Base-by-base conservation (phyloP, 2,329 filamentous ascomycete genomes). In the Phialophora expanda region DNA sequence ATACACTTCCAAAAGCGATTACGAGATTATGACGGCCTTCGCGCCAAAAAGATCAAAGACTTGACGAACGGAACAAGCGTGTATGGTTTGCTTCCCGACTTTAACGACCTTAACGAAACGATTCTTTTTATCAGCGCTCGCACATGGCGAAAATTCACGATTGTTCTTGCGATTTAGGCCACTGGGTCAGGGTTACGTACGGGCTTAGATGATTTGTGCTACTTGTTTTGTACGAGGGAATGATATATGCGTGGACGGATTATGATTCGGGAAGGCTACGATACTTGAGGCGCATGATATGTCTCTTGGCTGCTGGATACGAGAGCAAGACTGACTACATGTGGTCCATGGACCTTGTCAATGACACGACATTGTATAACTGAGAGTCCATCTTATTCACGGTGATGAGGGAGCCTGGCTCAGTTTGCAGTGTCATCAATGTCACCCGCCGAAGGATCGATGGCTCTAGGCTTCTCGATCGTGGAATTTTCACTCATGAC, bases 71-170 rank as follows among this genome's bases (percentile, higher is more conserved):
- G 63, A 68, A 70, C 66, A 70, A 68, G 64, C 68, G 64, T 61
- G 66, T 61, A 63, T 68, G 61, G 61, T 66, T 69, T 67, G 62
- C 60, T 70, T 66, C 64, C 64, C 64, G 57, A 66, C 54, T 55
- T 58, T 66, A 65, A 72, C 65, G 66, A 71, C 60, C 58, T 70
- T 66, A 72, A 55, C 62, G 71, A 72, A 57, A 72, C 69, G 71
- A 73, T 60, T 71, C 69, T 70, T 64, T 54, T 64, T 54, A 69
- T 69, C 22, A 67, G 65, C 65, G 67, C 62, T 67, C 44, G 56
- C 65, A 67, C 34, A 59, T 55, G 67, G 65, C 62, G 62, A 64
- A 67, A 61, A 44, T 67, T 32, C 38, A 67, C 50, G 65, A 69
- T 48, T 63, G 30, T 55, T 64, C 26, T 61, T 61, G 55, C 55